Evolutionary conservation across 2,329 filamentous ascomycete species (phyloP).

Genomic region (Botryotinia globosa): DNA sequence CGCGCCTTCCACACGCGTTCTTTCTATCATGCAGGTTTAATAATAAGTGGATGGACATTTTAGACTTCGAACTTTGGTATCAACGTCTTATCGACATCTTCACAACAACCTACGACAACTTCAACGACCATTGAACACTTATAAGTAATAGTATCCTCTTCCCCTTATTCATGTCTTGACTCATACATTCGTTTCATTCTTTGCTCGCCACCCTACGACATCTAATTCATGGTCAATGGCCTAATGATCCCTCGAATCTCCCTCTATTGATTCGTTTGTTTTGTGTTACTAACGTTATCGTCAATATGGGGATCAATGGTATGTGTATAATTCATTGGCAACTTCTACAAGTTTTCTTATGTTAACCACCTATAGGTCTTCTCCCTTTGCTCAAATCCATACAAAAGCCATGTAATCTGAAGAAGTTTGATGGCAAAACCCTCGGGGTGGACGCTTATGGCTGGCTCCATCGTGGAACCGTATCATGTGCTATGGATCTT

Average conservation of each 20-base stretch:
- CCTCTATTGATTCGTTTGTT: slow-evolving; percentile 29
- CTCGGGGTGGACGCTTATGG: slow-evolving; percentile 97
- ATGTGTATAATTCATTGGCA: neutral
- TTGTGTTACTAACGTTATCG: slow-evolving; percentile 22
- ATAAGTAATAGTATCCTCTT: neutral
- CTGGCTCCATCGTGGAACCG: slow-evolving; percentile 92
- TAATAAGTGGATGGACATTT: neutral
- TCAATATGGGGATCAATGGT: slow-evolving; percentile 31
- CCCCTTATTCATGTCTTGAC: slow-evolving; percentile 1
- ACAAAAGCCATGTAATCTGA: slow-evolving; percentile 81
- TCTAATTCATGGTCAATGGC: neutral
- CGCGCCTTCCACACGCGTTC: slow-evolving; percentile 21
- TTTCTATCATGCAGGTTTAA: slow-evolving; percentile 12
- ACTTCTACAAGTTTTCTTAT: slow-evolving; percentile 22
- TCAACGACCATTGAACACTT: neutral
- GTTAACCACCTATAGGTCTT: slow-evolving; percentile 57
- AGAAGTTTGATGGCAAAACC: slow-evolving; percentile 82
- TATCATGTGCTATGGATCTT: slow-evolving; percentile 86
- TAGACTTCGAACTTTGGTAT: neutral
- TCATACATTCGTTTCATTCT: slow-evolving; percentile 12
- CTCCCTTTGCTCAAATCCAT: slow-evolving; percentile 94
- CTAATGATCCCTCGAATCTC: slow-evolving; percentile 23
- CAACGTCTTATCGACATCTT: slow-evolving; percentile 11
- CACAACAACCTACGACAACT: slow-evolving; percentile 6
- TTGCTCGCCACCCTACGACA: slow-evolving; percentile 2